phyloP scores from a whole-genome alignment of 441 rosid species.

The Bruguiera hainesii region DNA sequence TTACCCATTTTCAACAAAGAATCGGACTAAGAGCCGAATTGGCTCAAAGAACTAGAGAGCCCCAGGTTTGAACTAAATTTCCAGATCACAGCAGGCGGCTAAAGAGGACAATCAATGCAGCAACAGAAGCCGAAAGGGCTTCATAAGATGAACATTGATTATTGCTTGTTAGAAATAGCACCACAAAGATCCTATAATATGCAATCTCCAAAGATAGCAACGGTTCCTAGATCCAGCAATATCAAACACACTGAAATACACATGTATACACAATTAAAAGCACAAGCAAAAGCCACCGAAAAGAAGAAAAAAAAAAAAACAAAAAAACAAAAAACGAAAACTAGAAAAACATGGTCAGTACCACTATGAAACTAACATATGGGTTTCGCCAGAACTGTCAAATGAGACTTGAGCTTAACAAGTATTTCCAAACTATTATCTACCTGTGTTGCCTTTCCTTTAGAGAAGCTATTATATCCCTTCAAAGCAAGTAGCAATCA shows the following conservation, averaged over 20 bases:
- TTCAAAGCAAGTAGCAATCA: constrained; percentile 23
- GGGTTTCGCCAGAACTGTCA: constrained; percentile 21
- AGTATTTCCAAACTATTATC: constrained; percentile 26
- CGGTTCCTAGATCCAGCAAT: constrained; percentile 15
- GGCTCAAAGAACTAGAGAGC: too few species aligned
- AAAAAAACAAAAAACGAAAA: too few species aligned
- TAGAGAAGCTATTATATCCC: constrained; percentile 8
- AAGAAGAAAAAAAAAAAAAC: too few species aligned
- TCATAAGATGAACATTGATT: constrained; percentile 9
- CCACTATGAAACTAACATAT: constrained; percentile 24
- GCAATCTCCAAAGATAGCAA: constrained; percentile 21
- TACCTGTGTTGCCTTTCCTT: constrained; percentile 6
- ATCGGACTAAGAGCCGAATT: too few species aligned
- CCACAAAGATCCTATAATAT: constrained; percentile 13
- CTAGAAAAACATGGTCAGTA: constrained; percentile 24
- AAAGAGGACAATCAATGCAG: too few species aligned
- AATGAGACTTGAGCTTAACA: constrained; percentile 16
- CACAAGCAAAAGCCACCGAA: constrained; percentile 30
- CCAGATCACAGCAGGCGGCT: too few species aligned
- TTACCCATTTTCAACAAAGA: too few species aligned
- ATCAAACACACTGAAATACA: constrained; percentile 18
- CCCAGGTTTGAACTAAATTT: too few species aligned
- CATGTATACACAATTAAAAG: constrained; percentile 23
- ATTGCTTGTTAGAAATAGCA: constrained; percentile 14
- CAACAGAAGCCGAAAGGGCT: not conserved